Evolutionary conservation across 306 rosid species (phyloP).

Genomic region (Comarum palustre): DNA sequence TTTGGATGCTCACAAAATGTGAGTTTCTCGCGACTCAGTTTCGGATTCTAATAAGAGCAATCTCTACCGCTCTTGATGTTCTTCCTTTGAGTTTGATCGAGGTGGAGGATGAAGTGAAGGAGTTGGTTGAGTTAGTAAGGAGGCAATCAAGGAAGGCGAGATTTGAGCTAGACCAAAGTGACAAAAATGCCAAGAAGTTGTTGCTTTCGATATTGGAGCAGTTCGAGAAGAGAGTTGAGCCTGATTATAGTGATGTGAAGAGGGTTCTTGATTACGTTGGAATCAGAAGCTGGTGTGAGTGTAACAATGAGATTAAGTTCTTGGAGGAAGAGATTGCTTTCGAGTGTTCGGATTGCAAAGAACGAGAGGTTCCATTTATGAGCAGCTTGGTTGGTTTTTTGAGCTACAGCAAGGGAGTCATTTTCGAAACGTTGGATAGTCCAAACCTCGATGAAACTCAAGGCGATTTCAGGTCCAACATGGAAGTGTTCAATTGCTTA

Average conservation of each 20-base stretch:
- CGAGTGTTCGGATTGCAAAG: constrained; percentile 20
- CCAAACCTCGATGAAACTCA: constrained; percentile 1
- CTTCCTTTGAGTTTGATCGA: constrained; percentile 40
- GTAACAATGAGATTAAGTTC: constrained; percentile 53
- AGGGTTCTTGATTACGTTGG: constrained; percentile 42
- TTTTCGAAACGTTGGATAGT: constrained; percentile 51
- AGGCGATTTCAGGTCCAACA: constrained; percentile 29
- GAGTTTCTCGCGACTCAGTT: constrained; percentile 48
- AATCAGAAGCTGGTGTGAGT: constrained; percentile 56
- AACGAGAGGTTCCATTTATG: constrained; percentile 40
- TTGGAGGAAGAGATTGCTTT: constrained; percentile 50
- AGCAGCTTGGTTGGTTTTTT: constrained; percentile 60
- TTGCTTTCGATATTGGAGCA: constrained; percentile 34
- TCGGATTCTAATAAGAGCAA: constrained; percentile 30
- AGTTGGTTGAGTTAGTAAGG: constrained; percentile 47
- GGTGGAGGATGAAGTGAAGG: constrained; percentile 54
- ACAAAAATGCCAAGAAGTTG: constrained; percentile 20
- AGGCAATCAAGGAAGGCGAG: constrained; percentile 55
- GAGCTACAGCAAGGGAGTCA: constrained; percentile 54
- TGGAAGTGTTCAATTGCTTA: constrained; percentile 33
- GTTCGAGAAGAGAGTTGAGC: constrained; percentile 58
- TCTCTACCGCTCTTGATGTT: constrained; percentile 64
- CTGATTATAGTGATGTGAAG: constrained; percentile 28
- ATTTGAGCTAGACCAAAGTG: constrained; percentile 42
- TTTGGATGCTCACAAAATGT: constrained; percentile 54